Conservation (phyloP, 306 rosid genomes). For the Purshia tridentata region DNA sequence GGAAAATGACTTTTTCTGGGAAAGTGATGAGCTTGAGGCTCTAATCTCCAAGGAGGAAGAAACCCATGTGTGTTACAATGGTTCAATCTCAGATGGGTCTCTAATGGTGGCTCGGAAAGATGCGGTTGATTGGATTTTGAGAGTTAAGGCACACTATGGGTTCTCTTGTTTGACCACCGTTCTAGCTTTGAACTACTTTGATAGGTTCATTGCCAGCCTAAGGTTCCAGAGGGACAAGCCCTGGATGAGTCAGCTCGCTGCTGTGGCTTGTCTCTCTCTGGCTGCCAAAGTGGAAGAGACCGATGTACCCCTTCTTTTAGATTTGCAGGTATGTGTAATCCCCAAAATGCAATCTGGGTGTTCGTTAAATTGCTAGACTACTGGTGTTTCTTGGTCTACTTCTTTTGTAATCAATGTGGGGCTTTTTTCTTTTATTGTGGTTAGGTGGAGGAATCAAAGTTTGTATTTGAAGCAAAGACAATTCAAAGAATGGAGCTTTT, state of each 20-base stretch:
- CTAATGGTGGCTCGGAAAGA: slow-evolving; percentile 49
- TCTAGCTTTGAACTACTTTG: slow-evolving; percentile 90
- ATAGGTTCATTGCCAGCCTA: slow-evolving; percentile 62
- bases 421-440: slow-evolving; percentile 8
- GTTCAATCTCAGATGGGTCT: slow-evolving; percentile 38
- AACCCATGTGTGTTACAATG: slow-evolving; percentile 34
- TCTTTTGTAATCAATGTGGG: slow-evolving; percentile 15
- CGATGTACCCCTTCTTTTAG: slow-evolving; percentile 71
- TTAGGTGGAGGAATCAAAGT: slow-evolving; percentile 78
- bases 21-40: slow-evolving; percentile 57
- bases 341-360: slow-evolving; percentile 30
- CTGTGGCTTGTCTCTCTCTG: slow-evolving; percentile 77
- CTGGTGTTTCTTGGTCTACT: neutral
- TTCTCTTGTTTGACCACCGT: slow-evolving; percentile 71
- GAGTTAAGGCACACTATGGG: slow-evolving; percentile 52
- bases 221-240: slow-evolving; percentile 64
- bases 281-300: slow-evolving; percentile 95
- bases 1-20: slow-evolving; percentile 59
- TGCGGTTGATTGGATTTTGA: slow-evolving; percentile 70
- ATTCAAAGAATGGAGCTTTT: slow-evolving; percentile 95
- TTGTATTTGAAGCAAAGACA: slow-evolving; percentile 74
- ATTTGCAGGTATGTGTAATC: slow-evolving; percentile 65
- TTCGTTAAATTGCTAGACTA: slow-evolving; percentile 45
- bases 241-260: slow-evolving; percentile 82
- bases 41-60: slow-evolving; percentile 67